Percentiles rank a stretch among this genome's conserved stretches.
These are phyloP conservation scores for Amborella trichopoda DNA, from an alignment of 164 flowering plant genomes.

Conservation along the genomic window DNA sequence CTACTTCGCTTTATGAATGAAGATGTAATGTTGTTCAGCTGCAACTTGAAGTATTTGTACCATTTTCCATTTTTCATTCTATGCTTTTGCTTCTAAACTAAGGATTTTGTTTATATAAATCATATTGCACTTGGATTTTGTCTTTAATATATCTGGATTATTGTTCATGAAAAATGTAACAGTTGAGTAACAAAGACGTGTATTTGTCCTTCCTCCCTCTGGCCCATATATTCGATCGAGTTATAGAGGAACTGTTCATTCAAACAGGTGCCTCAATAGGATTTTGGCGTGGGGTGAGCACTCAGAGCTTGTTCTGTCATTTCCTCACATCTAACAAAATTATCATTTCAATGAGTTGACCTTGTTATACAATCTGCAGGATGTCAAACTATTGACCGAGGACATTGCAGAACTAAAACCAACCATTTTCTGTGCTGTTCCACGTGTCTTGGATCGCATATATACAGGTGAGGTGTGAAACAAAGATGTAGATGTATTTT, in stretches of 20 bases:
- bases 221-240: conserved; percentile 95
- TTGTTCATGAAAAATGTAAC: conserved; percentile 10
- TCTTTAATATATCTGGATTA: neutral
- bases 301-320: neutral
- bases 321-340: neutral
- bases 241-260: conserved; percentile 73
- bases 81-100: too few relatives aligned
- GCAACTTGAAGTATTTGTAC: too few relatives aligned
- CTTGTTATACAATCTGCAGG: conserved; percentile 30
- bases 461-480: conserved; percentile 56
- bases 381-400: conserved; percentile 72
- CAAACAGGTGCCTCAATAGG: conserved; percentile 80
- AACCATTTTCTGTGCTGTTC: conserved; percentile 84
- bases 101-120: too few relatives aligned
- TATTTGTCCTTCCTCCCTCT: conserved; percentile 88
- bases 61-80: too few relatives aligned
- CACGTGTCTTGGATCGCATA: conserved; percentile 87
- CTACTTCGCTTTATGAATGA: conserved; percentile 47
- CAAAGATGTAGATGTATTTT: too few relatives aligned
- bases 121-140: too few relatives aligned
- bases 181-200: conserved; percentile 63
- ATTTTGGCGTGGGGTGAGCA: conserved; percentile 96
- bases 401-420: conserved; percentile 91
- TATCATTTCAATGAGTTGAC: neutral
- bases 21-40: conserved; percentile 40